phyloP scores from a whole-genome alignment of 495 filamentous ascomycete genomes.

The Penicillium verhagenii region DNA sequence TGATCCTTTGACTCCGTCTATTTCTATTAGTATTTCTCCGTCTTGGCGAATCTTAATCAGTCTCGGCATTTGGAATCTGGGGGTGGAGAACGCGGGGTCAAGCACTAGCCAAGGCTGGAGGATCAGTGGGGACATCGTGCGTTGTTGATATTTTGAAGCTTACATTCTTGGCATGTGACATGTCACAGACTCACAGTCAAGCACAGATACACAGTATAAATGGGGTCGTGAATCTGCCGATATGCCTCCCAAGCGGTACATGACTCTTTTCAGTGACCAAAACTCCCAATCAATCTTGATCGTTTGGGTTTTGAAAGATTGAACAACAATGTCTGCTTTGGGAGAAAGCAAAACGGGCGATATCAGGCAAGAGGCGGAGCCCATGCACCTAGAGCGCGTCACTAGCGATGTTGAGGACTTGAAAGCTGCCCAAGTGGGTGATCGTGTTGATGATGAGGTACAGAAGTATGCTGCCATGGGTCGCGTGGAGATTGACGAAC shows the following conservation, averaged over 20 bases:
- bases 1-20: neutral
- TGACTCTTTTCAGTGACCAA: rapidly evolving
- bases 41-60: neutral
- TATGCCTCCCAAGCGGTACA: neutral
- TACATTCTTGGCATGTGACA: neutral
- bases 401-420: neutral
- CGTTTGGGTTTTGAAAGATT: too few relatives aligned
- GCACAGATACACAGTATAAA: neutral
- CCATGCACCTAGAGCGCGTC: neutral
- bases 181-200: too few relatives aligned
- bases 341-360: neutral
- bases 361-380: neutral
- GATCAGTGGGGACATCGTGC: neutral
- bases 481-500: conserved; percentile 32
- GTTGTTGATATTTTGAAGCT: neutral
- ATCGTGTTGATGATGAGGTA: neutral
- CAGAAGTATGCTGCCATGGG: neutral
- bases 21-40: neutral
- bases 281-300: neutral
- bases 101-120: neutral
- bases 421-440: neutral
- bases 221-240: neutral
- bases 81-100: neutral
- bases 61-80: neutral
- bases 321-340: neutral